Base-by-base conservation (phyloP, 768 basidiomycete genomes). In the Favolaschia claudopus region DNA sequence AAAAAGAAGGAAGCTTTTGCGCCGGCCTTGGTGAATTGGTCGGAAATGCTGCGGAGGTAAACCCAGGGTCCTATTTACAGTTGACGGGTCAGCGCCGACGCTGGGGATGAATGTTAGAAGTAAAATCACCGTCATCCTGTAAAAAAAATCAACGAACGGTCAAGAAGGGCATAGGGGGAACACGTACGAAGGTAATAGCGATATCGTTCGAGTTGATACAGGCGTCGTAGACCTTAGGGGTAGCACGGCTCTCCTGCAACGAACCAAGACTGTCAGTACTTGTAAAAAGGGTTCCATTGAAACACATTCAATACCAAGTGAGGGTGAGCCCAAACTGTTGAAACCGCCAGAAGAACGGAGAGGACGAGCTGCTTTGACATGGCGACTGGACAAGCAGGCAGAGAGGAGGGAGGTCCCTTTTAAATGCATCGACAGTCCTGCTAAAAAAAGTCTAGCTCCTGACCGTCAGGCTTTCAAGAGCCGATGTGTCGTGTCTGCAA, bases 1-100 rank as follows among this genome's bases (percentile, higher is more conserved):
- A 55, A 44, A 45, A 66, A 66, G 32, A 66, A 66, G n/a, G 65
- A 60, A 7, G 57, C 65, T 45, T 66, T 66, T 20, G 48, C 65
- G 37, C 62, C 65, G 31, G 65, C 65, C 29, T 40, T 58, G 24
- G 50, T 65, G 47, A 65, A 55, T 39, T 57, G 37, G 40, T 63
- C 55, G 31, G 42, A 43, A 34, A 66, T 66, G 28, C 10, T 39
- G 31, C 63, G 47, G 20, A 53, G 51, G 31, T 44, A 40, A 25
- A 43, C 43, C 22, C 53, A 58, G 12, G 60, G 55, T 15, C 54
- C 55, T 37, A 33, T 15, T 39, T 50, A 40, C 42, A 17, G 38
- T 7, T 24, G 19, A 39, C 19, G 46, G 29, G 43, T 34, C 27
- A 42, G 20, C 20, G 29, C 44, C n/a, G 27, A 55, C 19, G 19